Base-by-base conservation (phyloP, 164 flowering plant species). In the Chimonanthus salicifolius region DNA sequence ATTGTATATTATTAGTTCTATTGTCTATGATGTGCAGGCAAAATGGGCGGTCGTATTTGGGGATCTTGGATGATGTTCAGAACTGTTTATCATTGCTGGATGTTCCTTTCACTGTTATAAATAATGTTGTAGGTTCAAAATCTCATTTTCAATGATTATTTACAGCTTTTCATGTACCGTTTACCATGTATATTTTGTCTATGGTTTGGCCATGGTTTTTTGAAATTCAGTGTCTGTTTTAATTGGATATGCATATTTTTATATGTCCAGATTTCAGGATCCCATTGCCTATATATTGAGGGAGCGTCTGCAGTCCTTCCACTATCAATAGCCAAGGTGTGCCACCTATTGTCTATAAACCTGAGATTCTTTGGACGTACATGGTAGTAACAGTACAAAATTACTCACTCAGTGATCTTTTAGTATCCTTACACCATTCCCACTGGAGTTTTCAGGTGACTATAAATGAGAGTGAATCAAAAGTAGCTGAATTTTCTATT, bases 31-130 rank as follows among this genome's bases (percentile, higher is more conserved):
- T 16, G 6, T 85, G 82, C 92, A 95, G 98, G 87, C 84, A 88
- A 79, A 90, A 88, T 44, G 99, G 99, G 70, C 90, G 83, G 73
- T 93, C 99, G 66, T 85, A 79, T 83, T 82, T 95, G 82, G 98
- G 92, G 74, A 77, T 92, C 64, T 68, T 93, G 62, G 89, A 93
- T 83, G 84, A 74, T 77, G 81, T 5, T 75, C 82, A 81, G 67
- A 73, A 81, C 73, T 82, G 83, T 11, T 69, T 89, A 10, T 76
- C 89, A 43, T 71, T 80, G 69, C 87, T 93, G 71, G 88, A 92
- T 81, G 78, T 88, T 77, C 94, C 98, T 76, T 89, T 90, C 83
- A 90, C 94, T 49, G 97, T 90, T 80, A 83, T 95, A 67, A 84
- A 77, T 63, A 88, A 88, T 67, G 83, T 92, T 74, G 98, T 95